Conservation (phyloP, 2,329 filamentous ascomycete species). For the Ascochyta rabiei region DNA sequence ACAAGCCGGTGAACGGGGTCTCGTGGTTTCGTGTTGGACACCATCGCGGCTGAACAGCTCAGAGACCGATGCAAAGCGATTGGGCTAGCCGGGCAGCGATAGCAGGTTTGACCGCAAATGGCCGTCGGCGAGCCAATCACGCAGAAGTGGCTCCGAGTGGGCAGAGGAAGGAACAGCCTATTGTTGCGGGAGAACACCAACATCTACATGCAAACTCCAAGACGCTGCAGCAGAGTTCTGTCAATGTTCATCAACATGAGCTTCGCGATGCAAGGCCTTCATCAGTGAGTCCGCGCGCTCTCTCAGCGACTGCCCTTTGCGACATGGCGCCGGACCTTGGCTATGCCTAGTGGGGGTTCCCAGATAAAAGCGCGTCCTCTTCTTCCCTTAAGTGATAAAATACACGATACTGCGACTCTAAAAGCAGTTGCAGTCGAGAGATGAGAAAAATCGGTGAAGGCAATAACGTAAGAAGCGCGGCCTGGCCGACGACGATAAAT, state of each 20-base stretch:
- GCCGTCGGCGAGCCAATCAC: slow-evolving; percentile 13
- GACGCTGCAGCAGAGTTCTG: slow-evolving; percentile 4
- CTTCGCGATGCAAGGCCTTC: not conserved
- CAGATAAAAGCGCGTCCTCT: slow-evolving; percentile 32
- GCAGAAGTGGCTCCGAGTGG: not conserved
- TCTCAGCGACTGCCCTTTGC: slow-evolving; percentile 26
- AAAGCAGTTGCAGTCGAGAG: not conserved
- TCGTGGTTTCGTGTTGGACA: slow-evolving; percentile 9
- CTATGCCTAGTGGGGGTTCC: slow-evolving; percentile 41
- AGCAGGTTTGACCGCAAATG: slow-evolving; percentile 7
- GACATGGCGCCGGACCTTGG: slow-evolving; percentile 28
- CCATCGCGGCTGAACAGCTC: not conserved
- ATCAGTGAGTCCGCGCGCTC: not conserved
- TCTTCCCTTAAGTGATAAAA: slow-evolving; percentile 43
- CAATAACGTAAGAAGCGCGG: slow-evolving; percentile 47
- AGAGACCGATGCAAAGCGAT: slow-evolving; percentile 15
- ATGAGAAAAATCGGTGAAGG: slow-evolving; percentile 27
- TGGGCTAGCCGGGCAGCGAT: slow-evolving; percentile 3
- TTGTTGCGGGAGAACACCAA: slow-evolving; percentile 11
- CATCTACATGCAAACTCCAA: slow-evolving; percentile 15
- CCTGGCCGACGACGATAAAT: slow-evolving; percentile 29
- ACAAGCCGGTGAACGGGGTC: slow-evolving; percentile 1
- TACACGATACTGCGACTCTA: slow-evolving; percentile 27
- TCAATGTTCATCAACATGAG: not conserved
- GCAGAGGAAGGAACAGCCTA: slow-evolving; percentile 17